Conservation (phyloP, 2,329 filamentous ascomycete species). For the Diplodia scrobiculata region DNA sequence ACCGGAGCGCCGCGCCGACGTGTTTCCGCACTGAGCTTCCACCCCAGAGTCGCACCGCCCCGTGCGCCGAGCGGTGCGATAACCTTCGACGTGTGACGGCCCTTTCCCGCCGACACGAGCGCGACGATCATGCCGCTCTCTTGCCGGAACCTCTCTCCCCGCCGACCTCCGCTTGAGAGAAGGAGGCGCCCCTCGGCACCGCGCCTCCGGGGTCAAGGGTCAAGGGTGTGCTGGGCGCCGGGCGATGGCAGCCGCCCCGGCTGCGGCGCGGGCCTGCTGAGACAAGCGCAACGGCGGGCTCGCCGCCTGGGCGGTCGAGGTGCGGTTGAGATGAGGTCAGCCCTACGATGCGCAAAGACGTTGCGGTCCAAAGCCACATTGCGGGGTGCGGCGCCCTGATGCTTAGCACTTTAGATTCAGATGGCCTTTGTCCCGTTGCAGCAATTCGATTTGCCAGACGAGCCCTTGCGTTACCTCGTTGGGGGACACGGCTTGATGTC, state of each 20-base stretch:
- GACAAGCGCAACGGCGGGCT: neutral
- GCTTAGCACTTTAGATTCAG: slow-evolving; percentile 10
- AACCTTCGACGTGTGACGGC: slow-evolving; percentile 4
- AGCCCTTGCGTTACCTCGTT: slow-evolving; percentile 21
- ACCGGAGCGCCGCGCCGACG: neutral
- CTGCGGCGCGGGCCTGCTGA: neutral
- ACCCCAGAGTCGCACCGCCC: neutral
- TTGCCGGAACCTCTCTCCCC: neutral
- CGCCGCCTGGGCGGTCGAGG: neutral
- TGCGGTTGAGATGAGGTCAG: slow-evolving; percentile 16
- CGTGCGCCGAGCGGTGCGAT: neutral
- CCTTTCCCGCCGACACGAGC: slow-evolving; percentile 5
- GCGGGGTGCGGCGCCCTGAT: slow-evolving; percentile 19
- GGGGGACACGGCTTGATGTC: slow-evolving; percentile 15
- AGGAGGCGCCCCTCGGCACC: neutral
- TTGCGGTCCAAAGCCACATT: slow-evolving; percentile 6
- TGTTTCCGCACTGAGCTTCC: slow-evolving; percentile 10
- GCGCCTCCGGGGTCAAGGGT: neutral
- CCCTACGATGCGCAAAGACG: slow-evolving; percentile 10
- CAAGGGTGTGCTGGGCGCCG: too few relatives aligned
- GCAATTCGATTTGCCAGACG: slow-evolving; percentile 13
- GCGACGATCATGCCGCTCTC: slow-evolving; percentile 14
- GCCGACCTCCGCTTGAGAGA: neutral
- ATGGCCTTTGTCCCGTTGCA: slow-evolving; percentile 14
- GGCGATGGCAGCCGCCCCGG: neutral